Evolutionary conservation across 352 stramenopile genomes (phyloP), one percentile per base, ranked within the genome.

Genomic region (Globisporangium cederbergense): DNA sequence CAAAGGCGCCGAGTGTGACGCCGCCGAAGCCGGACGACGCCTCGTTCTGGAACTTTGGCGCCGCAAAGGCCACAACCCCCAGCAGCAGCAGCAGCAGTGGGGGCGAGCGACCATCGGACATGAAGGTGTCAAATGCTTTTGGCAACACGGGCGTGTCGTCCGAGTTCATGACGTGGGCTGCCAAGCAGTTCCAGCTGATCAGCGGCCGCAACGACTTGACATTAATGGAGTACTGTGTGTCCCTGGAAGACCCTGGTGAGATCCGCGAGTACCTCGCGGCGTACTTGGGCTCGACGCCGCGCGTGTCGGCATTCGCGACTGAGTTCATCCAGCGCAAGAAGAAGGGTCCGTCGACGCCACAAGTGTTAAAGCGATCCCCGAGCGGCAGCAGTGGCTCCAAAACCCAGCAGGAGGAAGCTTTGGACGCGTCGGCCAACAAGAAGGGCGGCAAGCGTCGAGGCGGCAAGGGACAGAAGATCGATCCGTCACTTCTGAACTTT

Each of bases 241-340:
- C 95, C 30, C 78, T 99, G 20, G 92, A 97, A 64, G 94, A 98
- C 65, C 81, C 89, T 14, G 86, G 83, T 42, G 96, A 99, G 72
- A 98, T 99, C 59, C 89, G 93, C 49, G 91, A 98, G 72, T 98
- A 98, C 66, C 76, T 99, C n/a, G 90, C 91, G 2, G 90, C 93
- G 34, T 98, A 99, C 68, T 78, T 99, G n/a, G 97, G 97, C 45
- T 97, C 88, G 14, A 98, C 92, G 49, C 85, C 94, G 13, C 89
- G 96, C 71, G 96, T 99, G n/a, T 98, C 95, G 20, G 94, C 89
- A n/a, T 99, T 99, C 73, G 96, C 96, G 38, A 98, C 90, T 20
- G 96, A 98, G 72, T 99, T 99, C 61, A 98, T 98, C 73, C 89
- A 96, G 68, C 89, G 89, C 46, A 97, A 97, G 78, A 95, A 94